phyloP scores from a whole-genome alignment of 495 filamentous ascomycete species.

The Penicillium soppii region DNA sequence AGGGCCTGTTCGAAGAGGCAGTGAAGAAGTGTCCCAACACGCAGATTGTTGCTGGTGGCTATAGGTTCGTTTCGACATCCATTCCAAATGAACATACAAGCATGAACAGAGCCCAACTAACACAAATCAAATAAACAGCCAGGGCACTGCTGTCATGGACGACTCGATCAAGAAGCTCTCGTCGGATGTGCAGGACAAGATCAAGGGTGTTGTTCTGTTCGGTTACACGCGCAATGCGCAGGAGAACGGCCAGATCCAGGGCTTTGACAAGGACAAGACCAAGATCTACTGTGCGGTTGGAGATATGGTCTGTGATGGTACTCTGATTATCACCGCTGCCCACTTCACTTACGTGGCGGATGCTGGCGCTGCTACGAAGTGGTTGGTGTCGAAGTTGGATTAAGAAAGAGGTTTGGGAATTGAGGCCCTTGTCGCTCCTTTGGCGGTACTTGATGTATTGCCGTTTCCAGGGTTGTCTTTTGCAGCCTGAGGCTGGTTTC shows the following conservation, averaged over 20 bases:
- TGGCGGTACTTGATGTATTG: background rate
- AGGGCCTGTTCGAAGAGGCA: constrained; percentile 37
- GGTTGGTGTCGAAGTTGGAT: constrained; percentile 16
- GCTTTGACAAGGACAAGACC: constrained; percentile 42
- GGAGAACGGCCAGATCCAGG: constrained; percentile 44
- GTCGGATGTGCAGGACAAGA: constrained; percentile 40
- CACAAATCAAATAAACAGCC: constrained; percentile 33
- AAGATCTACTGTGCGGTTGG: constrained; percentile 53
- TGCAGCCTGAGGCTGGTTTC: background rate
- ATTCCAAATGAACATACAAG: background rate
- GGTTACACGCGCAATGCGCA: constrained; percentile 59
- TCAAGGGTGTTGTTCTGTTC: constrained; percentile 55
- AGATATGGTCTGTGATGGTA: constrained; percentile 53
- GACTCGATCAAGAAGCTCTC: constrained; percentile 43
- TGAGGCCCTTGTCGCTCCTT: background rate
- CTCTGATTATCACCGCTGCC: constrained; percentile 45
- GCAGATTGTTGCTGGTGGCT: constrained; percentile 55
- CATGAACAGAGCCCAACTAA: background rate
- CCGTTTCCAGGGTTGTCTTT: background rate
- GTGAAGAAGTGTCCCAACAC: constrained; percentile 51
- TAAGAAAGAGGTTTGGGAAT: background rate
- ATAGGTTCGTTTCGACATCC: constrained; percentile 29
- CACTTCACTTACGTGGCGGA: constrained; percentile 45
- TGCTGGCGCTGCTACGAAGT: constrained; percentile 17
- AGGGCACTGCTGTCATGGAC: constrained; percentile 57